A percentile compares a stretch with the other conserved stretches of the same genome.
Evolutionary conservation across 768 basidiomycete species (phyloP).

Genomic region (Kwoniella sp.): DNA sequence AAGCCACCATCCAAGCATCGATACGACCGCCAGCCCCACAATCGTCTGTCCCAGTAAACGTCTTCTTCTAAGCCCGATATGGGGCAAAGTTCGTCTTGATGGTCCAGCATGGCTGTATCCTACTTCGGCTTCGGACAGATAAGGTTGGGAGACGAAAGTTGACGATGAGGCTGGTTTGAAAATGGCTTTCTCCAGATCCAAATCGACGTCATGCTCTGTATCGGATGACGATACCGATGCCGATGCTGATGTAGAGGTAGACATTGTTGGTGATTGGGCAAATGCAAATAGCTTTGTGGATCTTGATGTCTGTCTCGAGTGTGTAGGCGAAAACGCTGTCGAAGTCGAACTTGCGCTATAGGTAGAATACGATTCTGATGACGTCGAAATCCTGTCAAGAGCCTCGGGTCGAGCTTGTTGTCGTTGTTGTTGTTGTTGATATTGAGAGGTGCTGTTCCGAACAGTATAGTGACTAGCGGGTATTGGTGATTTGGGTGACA

Average conservation of each 20-base stretch:
- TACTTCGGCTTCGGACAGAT: not conserved
- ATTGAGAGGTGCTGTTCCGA: not conserved
- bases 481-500: slow-evolving; percentile 3
- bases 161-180: slow-evolving; percentile 1
- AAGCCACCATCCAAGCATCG: slow-evolving; percentile 14
- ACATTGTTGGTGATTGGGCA: not conserved
- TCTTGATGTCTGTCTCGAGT: slow-evolving; percentile 7
- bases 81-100: slow-evolving; percentile 1
- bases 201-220: not conserved
- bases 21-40: slow-evolving; percentile 8
- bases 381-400: not conserved
- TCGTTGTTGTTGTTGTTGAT: not conserved
- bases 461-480: not conserved
- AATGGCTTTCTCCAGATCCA: not conserved
- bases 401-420: not conserved
- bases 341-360: not conserved
- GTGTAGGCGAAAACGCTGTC: not conserved
- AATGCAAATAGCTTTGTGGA: not conserved
- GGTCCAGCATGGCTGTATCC: slow-evolving; percentile 1
- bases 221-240: not conserved
- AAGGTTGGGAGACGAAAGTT: not conserved
- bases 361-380: not conserved
- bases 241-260: not conserved
- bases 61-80: slow-evolving; percentile 19
- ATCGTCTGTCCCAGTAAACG: slow-evolving; percentile 15